phyloP scores from a whole-genome alignment of 202 grass and related monocot genomes.

The Elaeis oleifera region DNA sequence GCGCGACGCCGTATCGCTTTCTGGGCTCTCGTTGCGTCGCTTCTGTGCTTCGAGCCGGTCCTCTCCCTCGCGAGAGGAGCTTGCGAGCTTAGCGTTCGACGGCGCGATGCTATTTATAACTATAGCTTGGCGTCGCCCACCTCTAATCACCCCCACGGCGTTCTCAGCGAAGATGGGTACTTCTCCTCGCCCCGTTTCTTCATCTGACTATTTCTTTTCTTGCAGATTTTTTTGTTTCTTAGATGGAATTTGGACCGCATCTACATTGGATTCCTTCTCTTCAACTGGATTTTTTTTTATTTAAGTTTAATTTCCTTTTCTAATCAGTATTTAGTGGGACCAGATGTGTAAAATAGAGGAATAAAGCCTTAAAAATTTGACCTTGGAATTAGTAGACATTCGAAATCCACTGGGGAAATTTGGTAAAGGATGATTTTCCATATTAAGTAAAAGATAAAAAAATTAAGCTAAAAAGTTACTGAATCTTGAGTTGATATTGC shows the following conservation, averaged over 20 bases:
- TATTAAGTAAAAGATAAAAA: no score
- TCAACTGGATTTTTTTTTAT: background rate
- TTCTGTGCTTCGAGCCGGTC: constrained; percentile 8
- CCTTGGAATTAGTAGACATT: no score
- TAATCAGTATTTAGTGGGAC: no score
- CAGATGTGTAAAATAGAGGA: no score
- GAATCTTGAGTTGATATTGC: no score
- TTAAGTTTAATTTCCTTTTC: no score
- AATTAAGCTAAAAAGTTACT: no score
- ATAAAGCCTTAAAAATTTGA: no score
- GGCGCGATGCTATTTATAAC: constrained; percentile 43
- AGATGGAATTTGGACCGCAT: no score
- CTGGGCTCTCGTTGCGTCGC: background rate
- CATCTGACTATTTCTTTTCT: background rate
- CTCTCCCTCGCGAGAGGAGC: constrained; percentile 5
- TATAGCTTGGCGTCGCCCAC: constrained; percentile 67
- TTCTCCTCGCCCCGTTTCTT: background rate
- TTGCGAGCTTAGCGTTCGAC: constrained; percentile 51
- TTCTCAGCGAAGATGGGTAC: constrained; percentile 93
- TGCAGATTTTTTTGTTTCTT: background rate
- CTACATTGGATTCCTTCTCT: background rate
- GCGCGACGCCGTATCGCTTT: constrained; percentile 6
- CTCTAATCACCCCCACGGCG: constrained; percentile 53
- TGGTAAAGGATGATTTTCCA: no score
- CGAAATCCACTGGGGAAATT: no score